Percentiles rank a stretch among this genome's conserved stretches.
phyloP scores from a whole-genome alignment of 805 yeast genomes.

The Saturnispora dispora region DNA sequence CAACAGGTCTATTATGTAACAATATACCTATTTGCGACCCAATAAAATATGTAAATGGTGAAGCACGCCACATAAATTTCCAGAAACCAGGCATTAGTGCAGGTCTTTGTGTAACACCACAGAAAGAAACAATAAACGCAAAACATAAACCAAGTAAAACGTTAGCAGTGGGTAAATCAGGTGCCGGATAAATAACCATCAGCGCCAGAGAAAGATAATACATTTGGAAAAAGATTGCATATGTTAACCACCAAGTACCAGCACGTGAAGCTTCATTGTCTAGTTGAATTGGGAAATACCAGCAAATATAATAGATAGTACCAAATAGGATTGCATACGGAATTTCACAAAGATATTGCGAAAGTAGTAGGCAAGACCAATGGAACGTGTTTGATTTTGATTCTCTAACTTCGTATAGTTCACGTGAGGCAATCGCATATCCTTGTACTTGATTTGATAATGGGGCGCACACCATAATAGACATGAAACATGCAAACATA shows the following conservation, averaged over 20 bases:
- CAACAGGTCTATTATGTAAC: constrained; percentile 42
- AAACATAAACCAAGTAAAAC: constrained; percentile 47
- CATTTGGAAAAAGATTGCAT: constrained; percentile 34
- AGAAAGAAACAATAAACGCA: constrained; percentile 52
- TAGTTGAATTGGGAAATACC: constrained; percentile 31
- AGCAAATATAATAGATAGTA: constrained; percentile 38
- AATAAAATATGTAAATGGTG: constrained; percentile 67
- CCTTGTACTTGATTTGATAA: constrained; percentile 58
- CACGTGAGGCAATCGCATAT: constrained; percentile 51
- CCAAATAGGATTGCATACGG: constrained; percentile 46
- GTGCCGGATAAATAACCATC: constrained; percentile 47
- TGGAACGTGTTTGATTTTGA: constrained; percentile 64
- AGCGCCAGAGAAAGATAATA: constrained; percentile 43
- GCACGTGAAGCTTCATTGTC: constrained; percentile 32
- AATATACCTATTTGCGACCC: constrained; percentile 40
- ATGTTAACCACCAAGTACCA: constrained; percentile 36
- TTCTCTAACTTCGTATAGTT: constrained; percentile 62
- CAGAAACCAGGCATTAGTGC: constrained; percentile 51
- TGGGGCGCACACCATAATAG: constrained; percentile 50
- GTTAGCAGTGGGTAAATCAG: constrained; percentile 59
- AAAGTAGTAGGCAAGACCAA: constrained; percentile 51
- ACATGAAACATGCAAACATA: constrained; percentile 42
- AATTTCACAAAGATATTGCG: constrained; percentile 49
- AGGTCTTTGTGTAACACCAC: constrained; percentile 60
- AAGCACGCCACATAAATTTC: constrained; percentile 56